phyloP scores from a whole-genome alignment of 495 filamentous ascomycete genomes.

The Lasiosphaeria ovina region DNA sequence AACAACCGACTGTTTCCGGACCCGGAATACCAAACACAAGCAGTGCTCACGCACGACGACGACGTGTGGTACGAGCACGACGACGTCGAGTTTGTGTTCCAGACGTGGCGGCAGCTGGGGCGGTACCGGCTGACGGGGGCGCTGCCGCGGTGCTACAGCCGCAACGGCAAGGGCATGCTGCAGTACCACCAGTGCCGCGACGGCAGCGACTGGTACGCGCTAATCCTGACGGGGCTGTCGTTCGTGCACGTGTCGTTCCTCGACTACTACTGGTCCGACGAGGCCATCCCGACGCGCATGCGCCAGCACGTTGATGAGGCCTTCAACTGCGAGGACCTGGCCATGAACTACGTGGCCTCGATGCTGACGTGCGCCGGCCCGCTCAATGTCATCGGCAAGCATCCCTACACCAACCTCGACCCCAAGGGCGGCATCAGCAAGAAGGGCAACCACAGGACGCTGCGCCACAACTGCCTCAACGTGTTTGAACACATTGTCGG shows the following conservation, averaged over 20 bases:
- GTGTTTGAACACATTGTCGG: conserved; percentile 11
- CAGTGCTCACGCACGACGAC: conserved; percentile 22
- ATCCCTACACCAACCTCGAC: conserved; percentile 12
- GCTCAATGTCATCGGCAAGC: conserved; percentile 15
- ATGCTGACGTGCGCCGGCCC: conserved; percentile 23
- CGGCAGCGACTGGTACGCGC: conserved; percentile 12
- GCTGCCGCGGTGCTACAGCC: conserved; percentile 17
- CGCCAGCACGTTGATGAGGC: conserved; percentile 20
- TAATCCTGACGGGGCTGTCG: conserved; percentile 21
- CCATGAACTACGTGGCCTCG: conserved; percentile 20
- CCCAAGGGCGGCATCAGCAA: conserved; percentile 22
- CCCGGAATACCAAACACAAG: conserved; percentile 17
- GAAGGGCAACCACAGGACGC: conserved; percentile 11
- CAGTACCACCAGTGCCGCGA: conserved; percentile 15
- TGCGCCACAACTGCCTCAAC: conserved; percentile 17
- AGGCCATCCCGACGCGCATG: conserved; percentile 16
- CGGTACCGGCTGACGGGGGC: conserved; percentile 21
- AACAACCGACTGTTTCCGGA: conserved; percentile 17
- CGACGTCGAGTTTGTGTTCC: conserved; percentile 26
- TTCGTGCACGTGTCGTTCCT: conserved; percentile 23
- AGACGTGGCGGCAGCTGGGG: conserved; percentile 21
- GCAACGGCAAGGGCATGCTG: conserved; percentile 7
- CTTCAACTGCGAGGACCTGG: conserved; percentile 26
- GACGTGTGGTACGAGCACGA: conserved; percentile 10
- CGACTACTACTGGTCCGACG: conserved; percentile 21